Evolutionary conservation across 352 stramenopile species (phyloP), one percentile per base, ranked within the genome.

Genomic region (Phytophthora pini): DNA sequence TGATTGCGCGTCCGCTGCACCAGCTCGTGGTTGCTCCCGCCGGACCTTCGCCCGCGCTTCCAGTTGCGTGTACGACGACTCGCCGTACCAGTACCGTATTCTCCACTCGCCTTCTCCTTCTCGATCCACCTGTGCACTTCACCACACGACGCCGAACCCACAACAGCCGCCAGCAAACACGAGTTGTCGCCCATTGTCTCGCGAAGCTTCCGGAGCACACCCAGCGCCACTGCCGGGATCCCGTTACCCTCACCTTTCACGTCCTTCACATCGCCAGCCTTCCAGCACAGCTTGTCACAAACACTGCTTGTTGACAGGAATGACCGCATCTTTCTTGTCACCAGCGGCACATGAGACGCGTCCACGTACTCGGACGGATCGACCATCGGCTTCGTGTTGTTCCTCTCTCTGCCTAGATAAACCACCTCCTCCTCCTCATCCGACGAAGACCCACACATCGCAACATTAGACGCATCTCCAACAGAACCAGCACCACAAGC

Each of bases 1-100:
- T 92, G 76, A 50, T 90, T 77, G 4, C 84, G 79, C n/a, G 77
- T 88, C 8, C 78, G 75, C 68, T 91, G 86, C 20, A 89, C 56
- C 29, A 84, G 55, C 17, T 89, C 76, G 29, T 80, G 65, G 43
- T 89, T 90, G 52, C 79, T 83, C 13, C 77, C 86, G 1, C 65
- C 65, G 1, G 62, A 57, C n/a, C 38, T 65, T 6, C 43, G 60
- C 3, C 74, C 76, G 4, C 72, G 68, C 49, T 88, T 90, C 47
- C 77, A 77, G 40, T 62, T 77, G 36, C 77, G 82, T 39, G 71
- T 68, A 13, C 48, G 58, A 52, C 46, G 48, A 10, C 45, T 46
- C 32, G 31, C 61, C 31, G 51, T 76, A 45, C 46, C 40, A 32
- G 9, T 29, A 12, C 32, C 41, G 9, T 49, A 47, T 27, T 74